Percentiles rank a stretch among this genome's conserved stretches.
These are phyloP conservation scores for Teratosphaeriaceae sp. DNA, from an alignment of 2,329 filamentous ascomycete genomes.

Conservation along the genomic window DNA sequence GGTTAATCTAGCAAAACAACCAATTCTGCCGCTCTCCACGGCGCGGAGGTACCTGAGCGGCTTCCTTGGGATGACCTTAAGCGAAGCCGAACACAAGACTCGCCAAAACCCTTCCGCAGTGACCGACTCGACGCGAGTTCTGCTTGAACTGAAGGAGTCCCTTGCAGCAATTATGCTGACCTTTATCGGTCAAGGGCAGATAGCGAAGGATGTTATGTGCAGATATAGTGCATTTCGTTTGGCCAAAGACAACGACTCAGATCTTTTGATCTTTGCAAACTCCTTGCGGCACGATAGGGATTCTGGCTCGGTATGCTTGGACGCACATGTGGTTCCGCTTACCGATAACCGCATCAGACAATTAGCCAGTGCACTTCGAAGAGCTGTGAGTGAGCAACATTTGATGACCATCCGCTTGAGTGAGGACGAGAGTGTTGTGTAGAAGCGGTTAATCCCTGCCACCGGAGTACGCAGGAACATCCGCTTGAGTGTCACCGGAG, in stretches of 20 bases:
- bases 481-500: not conserved
- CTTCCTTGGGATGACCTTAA: conserved; percentile 3
- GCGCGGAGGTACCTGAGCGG: conserved; percentile 1
- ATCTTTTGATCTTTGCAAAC: conserved; percentile 1
- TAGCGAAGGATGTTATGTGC: not conserved
- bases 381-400: not conserved
- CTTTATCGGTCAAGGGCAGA: conserved; percentile 1
- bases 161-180: conserved; percentile 2
- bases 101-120: conserved; percentile 1
- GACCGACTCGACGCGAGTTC: not conserved
- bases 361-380: not conserved
- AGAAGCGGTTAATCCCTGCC: conserved; percentile 2
- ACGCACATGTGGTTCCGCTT: conserved; percentile 2
- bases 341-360: not conserved
- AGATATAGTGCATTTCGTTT: conserved; percentile 1
- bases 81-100: conserved; percentile 4
- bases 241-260: conserved; percentile 1
- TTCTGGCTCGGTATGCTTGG: conserved; percentile 2
- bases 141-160: conserved; percentile 1
- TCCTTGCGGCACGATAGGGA: conserved; percentile 2
- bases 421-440: conserved; percentile 1
- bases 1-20: conserved; percentile 1
- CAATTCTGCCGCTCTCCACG: not conserved
- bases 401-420: conserved; percentile 2
- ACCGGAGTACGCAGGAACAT: too few species aligned